Evolutionary conservation across 768 basidiomycete species (phyloP).

Genomic region (Auricularia heimuer): DNA sequence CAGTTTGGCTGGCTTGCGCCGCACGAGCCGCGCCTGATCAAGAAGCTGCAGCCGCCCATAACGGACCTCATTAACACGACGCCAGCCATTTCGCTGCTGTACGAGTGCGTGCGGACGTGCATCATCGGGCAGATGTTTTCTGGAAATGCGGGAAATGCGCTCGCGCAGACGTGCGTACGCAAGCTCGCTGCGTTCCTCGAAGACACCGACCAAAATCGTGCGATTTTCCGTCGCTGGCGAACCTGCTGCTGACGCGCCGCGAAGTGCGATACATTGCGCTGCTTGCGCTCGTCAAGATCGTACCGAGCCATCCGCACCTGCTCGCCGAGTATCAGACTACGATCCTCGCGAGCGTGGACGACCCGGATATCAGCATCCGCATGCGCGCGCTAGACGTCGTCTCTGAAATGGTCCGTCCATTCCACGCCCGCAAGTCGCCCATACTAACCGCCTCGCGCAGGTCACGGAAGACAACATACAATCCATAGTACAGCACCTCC

Average conservation of each 20-base stretch:
- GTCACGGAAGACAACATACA: slow-evolving; percentile 77
- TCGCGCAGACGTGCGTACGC: slow-evolving; percentile 83
- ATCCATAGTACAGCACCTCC: slow-evolving; percentile 79
- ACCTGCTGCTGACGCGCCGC: background rate
- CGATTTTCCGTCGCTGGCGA: slow-evolving; percentile 20
- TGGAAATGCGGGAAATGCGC: slow-evolving; percentile 37
- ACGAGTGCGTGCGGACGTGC: slow-evolving; percentile 97
- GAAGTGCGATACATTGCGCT: slow-evolving; percentile 97
- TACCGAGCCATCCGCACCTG: slow-evolving; percentile 81
- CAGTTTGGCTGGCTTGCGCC: slow-evolving; percentile 93
- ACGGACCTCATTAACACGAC: slow-evolving; percentile 94
- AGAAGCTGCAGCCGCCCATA: slow-evolving; percentile 88
- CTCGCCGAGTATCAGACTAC: slow-evolving; percentile 87
- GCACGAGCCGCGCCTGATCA: slow-evolving; percentile 84
- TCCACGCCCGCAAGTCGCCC: slow-evolving; percentile 8
- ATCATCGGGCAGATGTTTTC: slow-evolving; percentile 91
- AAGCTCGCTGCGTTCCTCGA: slow-evolving; percentile 88
- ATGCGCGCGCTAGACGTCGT: slow-evolving; percentile 93
- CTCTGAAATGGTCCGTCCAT: slow-evolving; percentile 67
- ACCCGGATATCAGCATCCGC: slow-evolving; percentile 90
- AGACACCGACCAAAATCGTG: slow-evolving; percentile 92
- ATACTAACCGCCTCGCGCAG: slow-evolving; percentile 29
- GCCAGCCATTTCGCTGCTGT: slow-evolving; percentile 87
- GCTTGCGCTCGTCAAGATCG: slow-evolving; percentile 91
- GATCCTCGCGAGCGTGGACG: slow-evolving; percentile 81